Evolutionary conservation across 176 grass and related monocot genomes (phyloP).

Genomic region (Guadua angustifolia): DNA sequence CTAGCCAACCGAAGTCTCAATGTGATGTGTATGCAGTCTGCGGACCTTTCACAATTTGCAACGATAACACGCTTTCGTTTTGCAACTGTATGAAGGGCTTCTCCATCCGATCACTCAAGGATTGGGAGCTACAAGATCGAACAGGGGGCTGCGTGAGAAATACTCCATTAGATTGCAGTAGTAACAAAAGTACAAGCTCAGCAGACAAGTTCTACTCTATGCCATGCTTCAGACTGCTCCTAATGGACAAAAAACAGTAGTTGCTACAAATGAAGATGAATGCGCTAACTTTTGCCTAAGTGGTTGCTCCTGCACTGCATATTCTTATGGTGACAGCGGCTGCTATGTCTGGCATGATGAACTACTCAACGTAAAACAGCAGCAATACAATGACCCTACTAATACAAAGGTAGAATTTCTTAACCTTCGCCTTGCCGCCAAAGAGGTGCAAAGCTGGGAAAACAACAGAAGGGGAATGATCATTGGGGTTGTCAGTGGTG

Average conservation of each 20-base stretch:
- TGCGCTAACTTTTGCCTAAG: conserved; percentile 11
- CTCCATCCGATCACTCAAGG: not conserved
- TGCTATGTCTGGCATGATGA: conserved; percentile 16
- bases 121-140: not conserved
- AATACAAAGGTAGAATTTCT: not conserved
- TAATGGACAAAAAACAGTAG: too few species aligned
- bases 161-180: conserved; percentile 38
- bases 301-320: not conserved
- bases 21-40: too few species aligned
- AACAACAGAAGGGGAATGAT: not conserved
- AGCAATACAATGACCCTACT: not conserved
- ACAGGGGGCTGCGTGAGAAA: conserved; percentile 21
- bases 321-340: not conserved
- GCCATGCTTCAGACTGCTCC: too few species aligned
- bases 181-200: not conserved
- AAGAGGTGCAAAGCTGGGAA: not conserved
- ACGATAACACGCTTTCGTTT: not conserved
- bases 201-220: too few species aligned
- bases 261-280: not conserved
- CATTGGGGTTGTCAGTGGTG: not conserved
- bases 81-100: conserved; percentile 2
- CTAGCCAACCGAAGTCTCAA: too few species aligned
- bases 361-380: not conserved
- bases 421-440: conserved; percentile 14
- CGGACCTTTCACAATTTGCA: not conserved